Evolutionary conservation across 306 rosid species (phyloP).

Genomic region (Inga laurina): DNA sequence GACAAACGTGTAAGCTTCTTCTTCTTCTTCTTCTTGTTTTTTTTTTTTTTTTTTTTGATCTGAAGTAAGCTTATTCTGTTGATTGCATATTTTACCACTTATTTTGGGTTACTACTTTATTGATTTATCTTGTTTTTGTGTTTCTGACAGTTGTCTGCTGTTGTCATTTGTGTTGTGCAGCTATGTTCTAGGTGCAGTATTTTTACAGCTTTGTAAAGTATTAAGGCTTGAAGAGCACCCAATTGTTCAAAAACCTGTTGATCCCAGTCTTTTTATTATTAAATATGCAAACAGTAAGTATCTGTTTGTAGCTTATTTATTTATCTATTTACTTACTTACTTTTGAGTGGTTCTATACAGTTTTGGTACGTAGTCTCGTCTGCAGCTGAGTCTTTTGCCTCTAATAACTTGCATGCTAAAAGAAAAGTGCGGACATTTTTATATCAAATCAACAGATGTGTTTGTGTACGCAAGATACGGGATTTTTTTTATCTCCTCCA

Average conservation of each 20-base stretch:
- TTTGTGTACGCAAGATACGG: background rate
- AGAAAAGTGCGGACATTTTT: slow-evolving; percentile 2
- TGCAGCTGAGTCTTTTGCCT: background rate
- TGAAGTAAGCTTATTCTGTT: no score
- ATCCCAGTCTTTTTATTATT: slow-evolving; percentile 75
- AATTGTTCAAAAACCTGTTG: slow-evolving; percentile 68
- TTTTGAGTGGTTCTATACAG: slow-evolving; percentile 1
- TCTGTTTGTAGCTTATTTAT: background rate
- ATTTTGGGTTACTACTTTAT: background rate
- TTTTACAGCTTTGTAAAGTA: slow-evolving; percentile 78
- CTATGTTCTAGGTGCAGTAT: slow-evolving; percentile 72
- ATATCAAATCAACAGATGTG: background rate
- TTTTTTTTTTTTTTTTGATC: no score
- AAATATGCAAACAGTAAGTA: slow-evolving; percentile 67
- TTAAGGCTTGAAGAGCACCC: slow-evolving; percentile 70
- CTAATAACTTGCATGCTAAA: background rate
- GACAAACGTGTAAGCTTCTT: slow-evolving; percentile 58
- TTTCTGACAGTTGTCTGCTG: slow-evolving; percentile 31
- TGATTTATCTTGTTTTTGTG: slow-evolving; percentile 19
- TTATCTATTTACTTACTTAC: background rate
- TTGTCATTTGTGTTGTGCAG: slow-evolving; percentile 44
- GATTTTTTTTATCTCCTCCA: background rate
- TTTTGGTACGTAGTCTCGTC: background rate
- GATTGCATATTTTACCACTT: background rate
- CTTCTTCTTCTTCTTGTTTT: no score